Base-by-base conservation (phyloP, 805 yeast species). In the Candida tallmaniae region DNA sequence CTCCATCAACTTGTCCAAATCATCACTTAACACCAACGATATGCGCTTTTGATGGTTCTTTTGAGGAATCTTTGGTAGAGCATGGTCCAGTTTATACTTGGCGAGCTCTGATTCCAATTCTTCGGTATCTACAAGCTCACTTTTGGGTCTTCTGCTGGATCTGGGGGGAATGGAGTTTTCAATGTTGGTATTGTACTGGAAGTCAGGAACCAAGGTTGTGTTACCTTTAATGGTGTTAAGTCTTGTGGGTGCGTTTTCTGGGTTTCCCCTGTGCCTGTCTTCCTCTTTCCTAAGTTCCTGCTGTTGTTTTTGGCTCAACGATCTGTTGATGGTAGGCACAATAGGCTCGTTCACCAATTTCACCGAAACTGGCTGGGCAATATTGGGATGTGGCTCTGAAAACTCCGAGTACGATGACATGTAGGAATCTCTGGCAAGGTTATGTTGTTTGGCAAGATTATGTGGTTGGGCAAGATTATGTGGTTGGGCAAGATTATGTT, bases 91-190 rank as follows among this genome's bases (percentile, higher is more conserved):
- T 13, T 26, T 27, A 16, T 32, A 37, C 17, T 21, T 9, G 3
- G 23, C 19, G 5, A 37, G 25, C 5, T 36, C 40, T 13, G 19
- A 7, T 7, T 13, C 12, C n/a, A 38, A 25, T 9, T 20, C 19
- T 4, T 31, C 19, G 9, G 34, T 37, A 23, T 32, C 42, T 15
- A 36, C 21, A 5, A 40, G 38, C 22, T 45, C 61, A 38, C 65
- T 59, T 18, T 54, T 54, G 5, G 71, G 71, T 37, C 72, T 46
- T 29, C 60, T 48, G 5, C 51, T 51, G 23, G 68, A 63, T 34
- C 72, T 51, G 2, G 68, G 59, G 2, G 72, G 72, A 2, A 66
- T 49, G 3, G 65, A 48, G 5, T 49, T 49, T 27, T 62, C 69
- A 23, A 65, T 49, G 15, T 44, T 53, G 8, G 72, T 66, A 33